Evolutionary conservation across 148 eudicot species (phyloP).

Genomic region (Cornus florida): DNA sequence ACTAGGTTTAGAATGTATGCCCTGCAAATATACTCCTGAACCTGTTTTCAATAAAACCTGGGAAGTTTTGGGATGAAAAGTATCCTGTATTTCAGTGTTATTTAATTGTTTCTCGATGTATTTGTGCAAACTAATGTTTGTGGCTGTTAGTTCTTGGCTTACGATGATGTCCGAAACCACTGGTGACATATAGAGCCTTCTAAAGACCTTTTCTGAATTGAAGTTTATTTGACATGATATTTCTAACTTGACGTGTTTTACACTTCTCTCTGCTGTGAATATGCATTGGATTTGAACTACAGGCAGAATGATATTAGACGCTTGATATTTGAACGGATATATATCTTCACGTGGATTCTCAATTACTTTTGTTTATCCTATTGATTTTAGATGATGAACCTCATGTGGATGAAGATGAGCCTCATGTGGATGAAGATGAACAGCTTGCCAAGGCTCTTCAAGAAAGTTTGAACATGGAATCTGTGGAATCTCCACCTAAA

Average conservation of each 20-base stretch:
- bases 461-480: constrained; percentile 67
- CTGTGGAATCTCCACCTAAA: constrained; percentile 47
- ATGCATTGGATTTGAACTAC: not conserved
- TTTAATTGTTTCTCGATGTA: no score
- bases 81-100: not conserved
- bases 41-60: not conserved
- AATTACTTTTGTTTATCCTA: not conserved
- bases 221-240: not conserved
- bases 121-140: no score
- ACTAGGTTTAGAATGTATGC: not conserved
- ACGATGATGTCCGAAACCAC: not conserved
- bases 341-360: not conserved
- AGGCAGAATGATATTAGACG: not conserved
- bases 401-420: constrained; percentile 38
- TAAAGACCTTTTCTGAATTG: not conserved
- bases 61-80: not conserved
- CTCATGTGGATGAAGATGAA: constrained; percentile 81
- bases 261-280: not conserved
- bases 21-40: not conserved
- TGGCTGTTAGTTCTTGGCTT: not conserved
- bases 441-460: constrained; percentile 85
- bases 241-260: no score
- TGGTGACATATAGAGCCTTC: not conserved
- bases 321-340: not conserved
- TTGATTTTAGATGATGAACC: not conserved